Percentiles rank a stretch among this genome's conserved stretches.
phyloP scores from a whole-genome alignment of 805 yeast genomes.

The Sungouiella blattae region DNA sequence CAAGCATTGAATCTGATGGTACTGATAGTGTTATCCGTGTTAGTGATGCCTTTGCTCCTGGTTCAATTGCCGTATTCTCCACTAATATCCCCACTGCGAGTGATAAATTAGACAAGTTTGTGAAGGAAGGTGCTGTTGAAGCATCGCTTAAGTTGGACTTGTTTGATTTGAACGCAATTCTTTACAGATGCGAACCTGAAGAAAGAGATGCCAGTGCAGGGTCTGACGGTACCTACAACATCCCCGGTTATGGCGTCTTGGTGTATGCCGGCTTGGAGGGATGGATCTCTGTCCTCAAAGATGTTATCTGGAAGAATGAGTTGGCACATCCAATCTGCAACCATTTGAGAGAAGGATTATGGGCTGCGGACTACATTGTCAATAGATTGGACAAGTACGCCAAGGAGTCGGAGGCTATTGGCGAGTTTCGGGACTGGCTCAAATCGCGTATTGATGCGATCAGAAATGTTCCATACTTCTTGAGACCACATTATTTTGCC shows the following conservation, averaged over 20 bases:
- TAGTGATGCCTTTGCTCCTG: constrained; percentile 73
- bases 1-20: constrained; percentile 44
- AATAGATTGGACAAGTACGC: constrained; percentile 57
- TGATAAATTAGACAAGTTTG: constrained; percentile 56
- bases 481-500: constrained; percentile 85
- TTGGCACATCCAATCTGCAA: constrained; percentile 80
- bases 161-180: constrained; percentile 67
- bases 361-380: constrained; percentile 83
- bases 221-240: constrained; percentile 62
- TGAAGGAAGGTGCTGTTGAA: constrained; percentile 72
- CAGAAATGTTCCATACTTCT: constrained; percentile 66
- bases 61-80: constrained; percentile 81
- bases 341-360: constrained; percentile 75
- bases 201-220: constrained; percentile 81
- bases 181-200: constrained; percentile 81
- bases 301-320: constrained; percentile 64
- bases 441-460: constrained; percentile 59
- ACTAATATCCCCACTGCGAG: constrained; percentile 70
- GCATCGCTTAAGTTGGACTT: constrained; percentile 62
- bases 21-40: constrained; percentile 52
- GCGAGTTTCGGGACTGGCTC: constrained; percentile 68
- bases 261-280: constrained; percentile 93
- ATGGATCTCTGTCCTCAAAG: constrained; percentile 69
- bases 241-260: constrained; percentile 72
- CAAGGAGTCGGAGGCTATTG: constrained; percentile 44